Conservation (phyloP, 768 basidiomycete species). For the Naganishia randhawae region DNA sequence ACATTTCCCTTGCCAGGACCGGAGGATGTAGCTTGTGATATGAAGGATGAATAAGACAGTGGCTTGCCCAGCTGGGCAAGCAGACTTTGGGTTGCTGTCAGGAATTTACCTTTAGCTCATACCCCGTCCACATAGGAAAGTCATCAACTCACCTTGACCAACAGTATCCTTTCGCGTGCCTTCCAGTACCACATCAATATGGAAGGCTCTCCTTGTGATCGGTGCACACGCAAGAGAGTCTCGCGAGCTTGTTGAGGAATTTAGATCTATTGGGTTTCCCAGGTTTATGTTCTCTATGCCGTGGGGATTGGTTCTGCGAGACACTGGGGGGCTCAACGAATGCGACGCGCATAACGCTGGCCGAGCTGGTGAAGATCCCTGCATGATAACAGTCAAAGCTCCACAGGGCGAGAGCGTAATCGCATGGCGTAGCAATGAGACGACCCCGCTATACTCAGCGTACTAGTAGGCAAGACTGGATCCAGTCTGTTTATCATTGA, state of each 20-base stretch:
- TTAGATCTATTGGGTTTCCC: constrained; percentile 42
- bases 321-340: neutral
- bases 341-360: constrained; percentile 5
- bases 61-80: constrained; percentile 41
- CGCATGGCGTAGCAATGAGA: neutral
- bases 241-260: constrained; percentile 41
- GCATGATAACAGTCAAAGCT: neutral
- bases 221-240: constrained; percentile 45
- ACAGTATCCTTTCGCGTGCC: constrained; percentile 67
- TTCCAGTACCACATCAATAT: constrained; percentile 85
- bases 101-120: constrained; percentile 29
- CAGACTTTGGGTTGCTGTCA: constrained; percentile 45
- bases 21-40: constrained; percentile 29
- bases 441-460: too few species aligned
- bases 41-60: constrained; percentile 28
- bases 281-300: neutral
- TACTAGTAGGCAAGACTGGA: too few species aligned
- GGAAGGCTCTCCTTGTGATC: constrained; percentile 75
- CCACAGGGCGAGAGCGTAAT: neutral
- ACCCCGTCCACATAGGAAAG: constrained; percentile 60
- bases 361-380: constrained; percentile 3
- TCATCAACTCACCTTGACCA: constrained; percentile 36
- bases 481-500: too few species aligned
- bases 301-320: neutral
- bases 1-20: neutral